phyloP scores from a whole-genome alignment of 2,329 filamentous ascomycete species.

The Trichoderma arundinaceum region DNA sequence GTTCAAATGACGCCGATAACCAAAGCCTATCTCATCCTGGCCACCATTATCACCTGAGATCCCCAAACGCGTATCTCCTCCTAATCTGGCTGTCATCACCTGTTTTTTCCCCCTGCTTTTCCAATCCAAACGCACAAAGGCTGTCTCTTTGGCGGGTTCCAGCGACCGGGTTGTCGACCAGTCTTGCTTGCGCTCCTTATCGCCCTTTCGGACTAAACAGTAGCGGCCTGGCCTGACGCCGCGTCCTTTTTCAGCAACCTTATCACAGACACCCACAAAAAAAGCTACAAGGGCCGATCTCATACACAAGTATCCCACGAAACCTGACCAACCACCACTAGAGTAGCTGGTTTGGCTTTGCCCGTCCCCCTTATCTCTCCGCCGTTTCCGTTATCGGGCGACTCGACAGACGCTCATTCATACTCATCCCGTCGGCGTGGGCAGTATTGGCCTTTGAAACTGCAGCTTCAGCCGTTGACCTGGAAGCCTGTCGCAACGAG shows the following conservation, averaged over 20 bases:
- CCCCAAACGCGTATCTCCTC: slow-evolving; percentile 16
- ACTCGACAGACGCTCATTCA: slow-evolving; percentile 6
- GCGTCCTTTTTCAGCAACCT: slow-evolving; percentile 28
- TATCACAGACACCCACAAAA: slow-evolving; percentile 31
- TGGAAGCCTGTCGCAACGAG: neutral
- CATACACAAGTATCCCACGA: slow-evolving; percentile 14
- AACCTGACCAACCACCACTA: slow-evolving; percentile 26
- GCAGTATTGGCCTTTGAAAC: slow-evolving; percentile 13
- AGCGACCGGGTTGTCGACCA: slow-evolving; percentile 31
- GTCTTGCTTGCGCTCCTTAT: slow-evolving; percentile 29
- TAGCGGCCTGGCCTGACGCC: slow-evolving; percentile 10
- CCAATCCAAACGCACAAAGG: slow-evolving; percentile 11
- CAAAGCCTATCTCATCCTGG: slow-evolving; percentile 62
- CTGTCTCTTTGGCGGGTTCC: slow-evolving; percentile 25
- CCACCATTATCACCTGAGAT: slow-evolving; percentile 58
- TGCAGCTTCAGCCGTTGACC: neutral
- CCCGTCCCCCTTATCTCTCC: slow-evolving; percentile 30
- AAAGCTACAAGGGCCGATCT: slow-evolving; percentile 29
- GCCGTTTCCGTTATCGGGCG: slow-evolving; percentile 30
- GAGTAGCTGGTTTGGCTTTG: slow-evolving; percentile 2
- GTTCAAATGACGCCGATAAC: slow-evolving; percentile 62
- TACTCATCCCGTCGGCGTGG: neutral
- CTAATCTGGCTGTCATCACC: neutral
- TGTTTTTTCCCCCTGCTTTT: slow-evolving; percentile 26
- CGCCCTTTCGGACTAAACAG: slow-evolving; percentile 29